Evolutionary conservation across 2,329 filamentous ascomycete species (phyloP).

Genomic region (Monosporascus sp.): DNA sequence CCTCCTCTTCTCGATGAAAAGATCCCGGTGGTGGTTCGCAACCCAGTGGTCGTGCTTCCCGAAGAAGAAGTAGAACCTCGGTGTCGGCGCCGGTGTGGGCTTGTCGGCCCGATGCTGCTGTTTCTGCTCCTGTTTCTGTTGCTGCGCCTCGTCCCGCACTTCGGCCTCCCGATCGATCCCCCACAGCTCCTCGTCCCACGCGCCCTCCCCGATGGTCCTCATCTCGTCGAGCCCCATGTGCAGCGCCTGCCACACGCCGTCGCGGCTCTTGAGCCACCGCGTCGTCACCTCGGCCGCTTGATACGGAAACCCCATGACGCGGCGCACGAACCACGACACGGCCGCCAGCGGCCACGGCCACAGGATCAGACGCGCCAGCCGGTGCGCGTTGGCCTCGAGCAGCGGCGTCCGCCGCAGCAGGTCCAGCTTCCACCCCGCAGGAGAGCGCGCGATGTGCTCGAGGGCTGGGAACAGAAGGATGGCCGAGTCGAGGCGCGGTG

Average conservation of each 20-base stretch:
- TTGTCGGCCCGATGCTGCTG: too few species aligned
- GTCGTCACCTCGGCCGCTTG: constrained; percentile 46
- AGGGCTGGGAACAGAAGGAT: constrained; percentile 72
- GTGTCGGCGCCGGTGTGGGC: constrained; percentile 15
- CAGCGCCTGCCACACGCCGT: constrained; percentile 56
- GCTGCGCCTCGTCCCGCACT: constrained; percentile 10
- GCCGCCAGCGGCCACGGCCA: constrained; percentile 33
- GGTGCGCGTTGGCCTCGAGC: constrained; percentile 36
- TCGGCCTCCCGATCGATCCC: constrained; percentile 33
- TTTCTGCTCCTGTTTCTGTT: constrained; percentile 7
- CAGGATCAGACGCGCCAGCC: constrained; percentile 37
- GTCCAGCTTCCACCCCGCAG: constrained; percentile 50
- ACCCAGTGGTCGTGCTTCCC: constrained; percentile 60
- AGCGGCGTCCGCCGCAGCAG: constrained; percentile 37
- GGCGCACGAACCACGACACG: constrained; percentile 39
- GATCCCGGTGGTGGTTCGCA: constrained; percentile 48
- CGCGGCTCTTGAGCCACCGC: constrained; percentile 49
- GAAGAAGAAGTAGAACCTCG: constrained; percentile 57
- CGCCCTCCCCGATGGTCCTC: constrained; percentile 51
- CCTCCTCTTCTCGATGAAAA: constrained; percentile 42
- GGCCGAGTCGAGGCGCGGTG: constrained; percentile 37
- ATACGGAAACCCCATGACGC: constrained; percentile 42
- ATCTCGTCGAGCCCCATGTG: constrained; percentile 58
- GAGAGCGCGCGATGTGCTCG: constrained; percentile 62
- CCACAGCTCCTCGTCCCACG: constrained; percentile 58